A percentile compares a stretch with the other conserved stretches of the same genome.
Conservation (phyloP, 2,329 filamentous ascomycete species). For the Colletotrichum sp. region DNA sequence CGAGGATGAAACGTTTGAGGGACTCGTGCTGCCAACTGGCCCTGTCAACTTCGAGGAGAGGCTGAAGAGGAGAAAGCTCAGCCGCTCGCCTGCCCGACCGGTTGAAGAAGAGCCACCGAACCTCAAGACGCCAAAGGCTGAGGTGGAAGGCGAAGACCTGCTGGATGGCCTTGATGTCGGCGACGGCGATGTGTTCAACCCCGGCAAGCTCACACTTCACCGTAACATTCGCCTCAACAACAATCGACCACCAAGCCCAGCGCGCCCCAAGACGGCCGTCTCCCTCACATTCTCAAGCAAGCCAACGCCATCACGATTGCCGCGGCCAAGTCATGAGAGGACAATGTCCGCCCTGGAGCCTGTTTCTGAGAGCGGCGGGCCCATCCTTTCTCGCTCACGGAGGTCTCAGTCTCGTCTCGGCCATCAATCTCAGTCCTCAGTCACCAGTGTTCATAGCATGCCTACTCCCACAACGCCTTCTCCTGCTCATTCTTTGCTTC, state of each 20-base stretch:
- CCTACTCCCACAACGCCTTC: conserved; percentile 65
- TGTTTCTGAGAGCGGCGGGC: conserved; percentile 86
- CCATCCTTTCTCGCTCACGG: conserved; percentile 61
- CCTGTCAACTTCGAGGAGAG: conserved; percentile 84
- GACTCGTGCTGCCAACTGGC: conserved; percentile 83
- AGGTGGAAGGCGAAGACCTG: conserved; percentile 74
- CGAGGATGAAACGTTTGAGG: conserved; percentile 90
- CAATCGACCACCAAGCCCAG: conserved; percentile 70
- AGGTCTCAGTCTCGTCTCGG: conserved; percentile 71
- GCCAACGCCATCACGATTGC: conserved; percentile 73
- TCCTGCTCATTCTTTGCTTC: conserved; percentile 56
- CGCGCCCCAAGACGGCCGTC: conserved; percentile 75
- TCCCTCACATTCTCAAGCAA: conserved; percentile 93
- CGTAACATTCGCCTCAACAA: conserved; percentile 91
- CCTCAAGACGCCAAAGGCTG: conserved; percentile 35
- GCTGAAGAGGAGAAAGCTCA: conserved; percentile 72
- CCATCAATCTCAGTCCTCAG: conserved; percentile 73
- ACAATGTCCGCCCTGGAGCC: conserved; percentile 83
- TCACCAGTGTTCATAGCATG: conserved; percentile 68
- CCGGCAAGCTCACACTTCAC: conserved; percentile 82
- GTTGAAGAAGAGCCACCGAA: conserved; percentile 39
- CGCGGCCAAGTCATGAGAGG: conserved; percentile 70
- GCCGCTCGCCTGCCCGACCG: conserved; percentile 58
- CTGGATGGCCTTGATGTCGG: conserved; percentile 87
- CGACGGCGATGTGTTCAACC: conserved; percentile 80